Percentiles rank a stretch among this genome's conserved stretches.
Conservation (phyloP, 2,329 filamentous ascomycete species). For the Neofusicoccum laricinum region DNA sequence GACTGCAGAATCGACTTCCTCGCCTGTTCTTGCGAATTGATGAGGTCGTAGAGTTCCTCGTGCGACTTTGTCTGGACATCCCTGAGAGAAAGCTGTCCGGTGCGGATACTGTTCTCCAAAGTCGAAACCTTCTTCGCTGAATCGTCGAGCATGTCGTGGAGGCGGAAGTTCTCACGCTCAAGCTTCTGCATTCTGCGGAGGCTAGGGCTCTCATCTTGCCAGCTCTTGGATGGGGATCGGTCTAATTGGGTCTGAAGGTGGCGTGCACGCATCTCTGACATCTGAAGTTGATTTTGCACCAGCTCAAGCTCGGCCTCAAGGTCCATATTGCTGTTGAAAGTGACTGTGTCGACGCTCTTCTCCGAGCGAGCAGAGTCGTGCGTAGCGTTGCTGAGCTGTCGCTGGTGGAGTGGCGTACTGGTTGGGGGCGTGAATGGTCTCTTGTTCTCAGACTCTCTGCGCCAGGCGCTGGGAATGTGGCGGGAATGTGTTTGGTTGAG, state of each 20-base stretch:
- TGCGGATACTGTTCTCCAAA: conserved; percentile 80
- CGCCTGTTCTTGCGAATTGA: conserved; percentile 90
- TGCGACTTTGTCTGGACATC: conserved; percentile 92
- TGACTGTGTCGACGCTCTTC: conserved; percentile 76
- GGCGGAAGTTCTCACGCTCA: conserved; percentile 83
- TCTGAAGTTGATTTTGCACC: conserved; percentile 88
- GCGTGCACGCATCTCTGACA: conserved; percentile 91
- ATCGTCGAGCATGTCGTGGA: conserved; percentile 93
- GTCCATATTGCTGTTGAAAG: conserved; percentile 86
- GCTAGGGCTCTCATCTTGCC: conserved; percentile 74
- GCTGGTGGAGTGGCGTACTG: conserved; percentile 71
- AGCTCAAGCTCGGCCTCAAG: conserved; percentile 87
- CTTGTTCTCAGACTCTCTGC: conserved; percentile 56
- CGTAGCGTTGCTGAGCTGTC: conserved; percentile 61
- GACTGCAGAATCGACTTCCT: conserved; percentile 76
- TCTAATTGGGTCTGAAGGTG: conserved; percentile 88
- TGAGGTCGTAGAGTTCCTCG: conserved; percentile 86
- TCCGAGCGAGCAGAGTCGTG: conserved; percentile 78
- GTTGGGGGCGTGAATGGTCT: conserved; percentile 66
- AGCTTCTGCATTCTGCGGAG: conserved; percentile 81
- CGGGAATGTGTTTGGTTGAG: conserved; percentile 49
- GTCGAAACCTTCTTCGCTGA: conserved; percentile 88
- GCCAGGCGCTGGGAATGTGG: conserved; percentile 70
- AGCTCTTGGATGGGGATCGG: conserved; percentile 63
- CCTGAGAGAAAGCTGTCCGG: conserved; percentile 81